A percentile compares a stretch with the other conserved stretches of the same genome.
These are phyloP conservation scores for Asterochloris erici DNA, from an alignment of 139 green algal species.

Conservation along the genomic window DNA sequence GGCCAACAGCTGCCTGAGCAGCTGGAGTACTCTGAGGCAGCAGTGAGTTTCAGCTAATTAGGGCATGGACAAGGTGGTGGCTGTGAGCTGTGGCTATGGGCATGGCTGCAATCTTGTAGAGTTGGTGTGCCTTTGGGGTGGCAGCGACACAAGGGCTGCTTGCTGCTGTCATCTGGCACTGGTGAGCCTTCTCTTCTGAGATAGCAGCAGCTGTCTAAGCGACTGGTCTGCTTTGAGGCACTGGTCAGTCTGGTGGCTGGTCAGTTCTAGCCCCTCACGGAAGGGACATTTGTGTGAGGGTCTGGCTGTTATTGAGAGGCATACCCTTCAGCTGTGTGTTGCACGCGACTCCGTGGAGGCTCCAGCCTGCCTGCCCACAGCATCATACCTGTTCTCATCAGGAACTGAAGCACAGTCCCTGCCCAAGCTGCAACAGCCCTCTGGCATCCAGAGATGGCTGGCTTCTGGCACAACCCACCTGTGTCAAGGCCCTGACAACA, in stretches of 20 bases:
- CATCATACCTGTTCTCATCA: not conserved
- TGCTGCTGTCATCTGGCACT: not conserved
- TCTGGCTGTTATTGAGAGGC: too few species aligned
- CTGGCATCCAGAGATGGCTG: too few species aligned
- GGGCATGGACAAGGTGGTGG: not conserved
- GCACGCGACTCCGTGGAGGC: too few species aligned
- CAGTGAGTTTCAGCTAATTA: not conserved
- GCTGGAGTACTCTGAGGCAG: not conserved
- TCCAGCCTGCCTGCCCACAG: too few species aligned
- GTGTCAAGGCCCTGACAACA: not conserved
- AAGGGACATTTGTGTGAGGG: too few species aligned
- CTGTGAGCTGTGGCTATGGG: not conserved
- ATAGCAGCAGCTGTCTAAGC: not conserved
- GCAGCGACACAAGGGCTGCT: not conserved
- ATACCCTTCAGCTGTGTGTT: too few species aligned
- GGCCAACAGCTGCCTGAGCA: slow-evolving; percentile 21
- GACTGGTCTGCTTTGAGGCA: too few species aligned
- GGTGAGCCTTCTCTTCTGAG: not conserved
- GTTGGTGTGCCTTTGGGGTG: not conserved
- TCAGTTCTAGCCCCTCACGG: too few species aligned
- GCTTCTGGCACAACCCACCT: not conserved
- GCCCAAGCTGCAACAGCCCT: not conserved
- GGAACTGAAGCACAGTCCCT: not conserved
- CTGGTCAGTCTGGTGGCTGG: too few species aligned
- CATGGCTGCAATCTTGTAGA: not conserved